These are phyloP conservation scores for Thermomyces lanuginosus DNA, from an alignment of 2,329 filamentous ascomycete genomes.

Conservation along the genomic window DNA sequence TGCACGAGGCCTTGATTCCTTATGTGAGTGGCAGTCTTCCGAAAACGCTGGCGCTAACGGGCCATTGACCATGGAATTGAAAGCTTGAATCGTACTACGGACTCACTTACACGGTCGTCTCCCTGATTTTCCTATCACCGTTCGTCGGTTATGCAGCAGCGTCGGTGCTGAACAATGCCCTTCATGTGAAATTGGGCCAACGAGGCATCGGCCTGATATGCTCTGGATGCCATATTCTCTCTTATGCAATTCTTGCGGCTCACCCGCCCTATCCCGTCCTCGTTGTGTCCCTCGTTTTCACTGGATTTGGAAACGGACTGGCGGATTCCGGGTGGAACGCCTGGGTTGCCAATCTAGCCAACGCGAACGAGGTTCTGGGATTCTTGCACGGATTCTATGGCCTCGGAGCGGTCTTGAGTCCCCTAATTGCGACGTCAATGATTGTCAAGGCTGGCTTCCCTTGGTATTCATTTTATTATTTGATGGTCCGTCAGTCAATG, in stretches of 20 bases:
- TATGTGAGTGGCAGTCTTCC: constrained; percentile 27
- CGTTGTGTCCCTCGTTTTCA: constrained; percentile 47
- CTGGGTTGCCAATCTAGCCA: constrained; percentile 54
- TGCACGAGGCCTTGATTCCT: constrained; percentile 36
- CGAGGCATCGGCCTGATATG: constrained; percentile 52
- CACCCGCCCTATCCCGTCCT: constrained; percentile 56
- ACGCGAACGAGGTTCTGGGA: constrained; percentile 56
- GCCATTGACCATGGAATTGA: constrained; percentile 7
- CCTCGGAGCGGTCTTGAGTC: constrained; percentile 49
- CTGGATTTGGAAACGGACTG: constrained; percentile 56
- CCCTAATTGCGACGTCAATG: constrained; percentile 56
- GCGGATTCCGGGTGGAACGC: constrained; percentile 39
- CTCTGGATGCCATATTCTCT: constrained; percentile 24
- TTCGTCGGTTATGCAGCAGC: constrained; percentile 33
- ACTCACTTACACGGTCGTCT: constrained; percentile 33
- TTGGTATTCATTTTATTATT: constrained; percentile 63
- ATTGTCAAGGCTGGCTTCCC: constrained; percentile 43
- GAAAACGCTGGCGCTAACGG: not conserved
- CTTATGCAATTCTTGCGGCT: constrained; percentile 35
- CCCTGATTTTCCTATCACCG: constrained; percentile 34
- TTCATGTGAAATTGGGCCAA: constrained; percentile 40
- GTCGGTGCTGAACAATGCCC: constrained; percentile 28
- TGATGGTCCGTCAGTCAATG: constrained; percentile 39
- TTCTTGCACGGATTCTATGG: constrained; percentile 57
- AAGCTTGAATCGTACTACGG: constrained; percentile 33